phyloP scores from a whole-genome alignment of 1,139 yeast genomes.

The Nematodospora anomalae region DNA sequence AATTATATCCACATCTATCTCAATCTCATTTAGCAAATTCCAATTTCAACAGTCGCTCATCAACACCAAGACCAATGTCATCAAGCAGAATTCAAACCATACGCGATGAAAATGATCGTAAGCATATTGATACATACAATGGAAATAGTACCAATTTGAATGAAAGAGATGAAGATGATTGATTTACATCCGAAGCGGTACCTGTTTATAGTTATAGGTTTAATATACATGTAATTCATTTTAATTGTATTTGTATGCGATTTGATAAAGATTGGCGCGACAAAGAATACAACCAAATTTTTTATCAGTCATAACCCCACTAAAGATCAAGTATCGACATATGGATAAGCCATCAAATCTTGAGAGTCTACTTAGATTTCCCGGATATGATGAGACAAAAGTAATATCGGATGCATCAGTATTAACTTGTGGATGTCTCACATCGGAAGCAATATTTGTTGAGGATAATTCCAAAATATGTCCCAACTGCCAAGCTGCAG shows the following conservation, averaged over 20 bases:
- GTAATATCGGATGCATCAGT: constrained; percentile 52
- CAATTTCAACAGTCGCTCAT: constrained; percentile 16
- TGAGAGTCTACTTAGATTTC: constrained; percentile 32
- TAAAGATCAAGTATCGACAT: too few species aligned
- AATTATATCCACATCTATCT: background rate
- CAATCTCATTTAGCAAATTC: constrained; percentile 6
- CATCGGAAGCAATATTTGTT: constrained; percentile 49
- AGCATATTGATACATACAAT: constrained; percentile 19
- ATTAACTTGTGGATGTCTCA: constrained; percentile 70
- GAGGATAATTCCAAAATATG: constrained; percentile 33
- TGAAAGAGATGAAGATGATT: constrained; percentile 18
- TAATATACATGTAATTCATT: constrained; percentile 1
- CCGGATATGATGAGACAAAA: constrained; percentile 22
- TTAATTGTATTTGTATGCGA: too few species aligned
- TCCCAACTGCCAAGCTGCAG: constrained; percentile 45
- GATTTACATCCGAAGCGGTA: background rate
- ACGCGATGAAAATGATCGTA: constrained; percentile 16
- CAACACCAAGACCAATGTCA: constrained; percentile 21
- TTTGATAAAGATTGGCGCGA: too few species aligned
- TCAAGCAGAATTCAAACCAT: constrained; percentile 26
- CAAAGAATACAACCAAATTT: too few species aligned
- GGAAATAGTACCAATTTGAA: constrained; percentile 23
- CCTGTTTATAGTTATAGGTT: background rate
- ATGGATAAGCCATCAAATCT: constrained; percentile 33
- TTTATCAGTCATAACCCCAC: too few species aligned